These are phyloP conservation scores for Nothophaeocryptopus gaeumannii DNA, from an alignment of 2,329 filamentous ascomycete genomes.

Conservation along the genomic window DNA sequence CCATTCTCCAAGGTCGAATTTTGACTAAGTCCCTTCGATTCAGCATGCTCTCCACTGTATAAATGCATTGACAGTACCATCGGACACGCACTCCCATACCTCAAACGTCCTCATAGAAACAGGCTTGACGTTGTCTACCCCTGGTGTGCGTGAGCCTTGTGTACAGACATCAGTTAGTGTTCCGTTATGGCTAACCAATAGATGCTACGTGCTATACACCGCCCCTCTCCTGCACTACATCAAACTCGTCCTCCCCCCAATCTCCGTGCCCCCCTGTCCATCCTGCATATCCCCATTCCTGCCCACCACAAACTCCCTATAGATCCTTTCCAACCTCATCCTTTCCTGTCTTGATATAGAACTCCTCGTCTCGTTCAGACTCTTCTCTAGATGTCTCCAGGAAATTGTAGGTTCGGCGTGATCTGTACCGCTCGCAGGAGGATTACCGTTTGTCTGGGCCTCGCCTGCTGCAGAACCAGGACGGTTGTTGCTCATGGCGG, in stretches of 20 bases:
- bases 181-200: no score
- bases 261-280: conserved; percentile 85
- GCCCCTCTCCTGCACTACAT: conserved; percentile 58
- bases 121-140: no score
- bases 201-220: no score
- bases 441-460: conserved; percentile 12
- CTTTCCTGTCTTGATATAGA: conserved; percentile 81
- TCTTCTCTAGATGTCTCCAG: conserved; percentile 79
- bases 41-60: no score
- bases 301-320: conserved; percentile 87
- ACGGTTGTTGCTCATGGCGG: conserved; percentile 8
- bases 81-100: no score
- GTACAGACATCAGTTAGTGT: no score
- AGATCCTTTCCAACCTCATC: conserved; percentile 72
- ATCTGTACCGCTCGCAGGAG: neutral
- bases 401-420: conserved; percentile 69
- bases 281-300: conserved; percentile 93
- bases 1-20: no score
- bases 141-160: no score
- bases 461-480: conserved; percentile 3
- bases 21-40: no score
- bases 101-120: no score
- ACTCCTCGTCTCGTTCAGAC: conserved; percentile 71
- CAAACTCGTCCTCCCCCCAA: conserved; percentile 87
- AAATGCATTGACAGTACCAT: no score